Evolutionary conservation across 164 flowering plant species (phyloP).

Genomic region (Tinospora cordifolia): DNA sequence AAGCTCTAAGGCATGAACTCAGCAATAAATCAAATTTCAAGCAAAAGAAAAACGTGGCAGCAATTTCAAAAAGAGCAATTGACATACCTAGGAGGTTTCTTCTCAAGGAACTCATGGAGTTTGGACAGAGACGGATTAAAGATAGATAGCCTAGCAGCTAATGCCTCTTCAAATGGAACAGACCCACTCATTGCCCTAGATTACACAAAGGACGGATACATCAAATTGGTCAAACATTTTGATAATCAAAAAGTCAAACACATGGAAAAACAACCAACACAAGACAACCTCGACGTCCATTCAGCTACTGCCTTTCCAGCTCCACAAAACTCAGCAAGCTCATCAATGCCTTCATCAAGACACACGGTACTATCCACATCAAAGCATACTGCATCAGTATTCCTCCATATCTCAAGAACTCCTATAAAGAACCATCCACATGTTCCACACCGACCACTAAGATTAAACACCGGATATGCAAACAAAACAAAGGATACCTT

Average conservation of each 20-base stretch:
- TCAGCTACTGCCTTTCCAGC: conserved; percentile 99
- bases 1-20: neutral
- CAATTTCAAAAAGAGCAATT: neutral
- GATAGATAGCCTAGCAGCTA: conserved; percentile 82
- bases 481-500: too few species aligned
- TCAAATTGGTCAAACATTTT: neutral
- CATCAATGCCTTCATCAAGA: conserved; percentile 95
- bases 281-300: conserved; percentile 82
- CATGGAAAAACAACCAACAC: neutral
- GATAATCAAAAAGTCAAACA: neutral
- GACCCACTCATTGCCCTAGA: conserved; percentile 94
- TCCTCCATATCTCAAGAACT: too few species aligned
- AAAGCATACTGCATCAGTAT: conserved; percentile 73
- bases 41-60: neutral
- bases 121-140: conserved; percentile 79
- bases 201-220: conserved; percentile 15
- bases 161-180: conserved; percentile 91
- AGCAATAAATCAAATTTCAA: neutral
- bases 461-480: too few species aligned
- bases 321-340: conserved; percentile 96
- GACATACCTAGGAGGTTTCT: conserved; percentile 75
- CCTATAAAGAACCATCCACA: too few species aligned
- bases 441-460: too few species aligned
- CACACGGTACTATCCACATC: conserved; percentile 99
- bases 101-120: conserved; percentile 70